Conservation (phyloP, 1,284 basidiomycete species). For the Boletellus deceptivus region DNA sequence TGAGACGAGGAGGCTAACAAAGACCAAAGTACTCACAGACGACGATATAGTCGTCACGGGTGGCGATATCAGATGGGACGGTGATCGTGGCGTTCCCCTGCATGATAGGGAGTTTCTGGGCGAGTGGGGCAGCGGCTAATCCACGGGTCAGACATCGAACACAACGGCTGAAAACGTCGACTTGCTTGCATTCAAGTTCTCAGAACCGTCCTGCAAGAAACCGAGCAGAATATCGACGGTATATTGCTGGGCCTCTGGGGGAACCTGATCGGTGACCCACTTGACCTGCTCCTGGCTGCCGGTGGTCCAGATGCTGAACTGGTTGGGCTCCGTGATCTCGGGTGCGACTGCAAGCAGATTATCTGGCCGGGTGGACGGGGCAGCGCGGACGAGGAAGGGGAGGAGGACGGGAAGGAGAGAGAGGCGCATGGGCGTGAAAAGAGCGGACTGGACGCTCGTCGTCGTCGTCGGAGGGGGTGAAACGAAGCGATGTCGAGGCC, state of each 20-base stretch:
- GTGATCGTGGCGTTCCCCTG: slow-evolving; percentile 33
- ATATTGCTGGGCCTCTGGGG: slow-evolving; percentile 26
- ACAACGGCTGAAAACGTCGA: not conserved
- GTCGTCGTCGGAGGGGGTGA: not conserved
- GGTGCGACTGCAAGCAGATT: slow-evolving; percentile 47
- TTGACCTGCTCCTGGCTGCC: slow-evolving; percentile 39
- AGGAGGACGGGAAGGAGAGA: slow-evolving; percentile 19
- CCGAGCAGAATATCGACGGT: slow-evolving; percentile 41
- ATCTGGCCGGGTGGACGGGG: slow-evolving; percentile 28
- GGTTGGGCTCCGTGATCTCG: slow-evolving; percentile 39
- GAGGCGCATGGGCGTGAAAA: slow-evolving; percentile 5
- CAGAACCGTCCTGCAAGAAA: slow-evolving; percentile 25
- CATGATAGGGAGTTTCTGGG: slow-evolving; percentile 39
- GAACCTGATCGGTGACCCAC: slow-evolving; percentile 42
- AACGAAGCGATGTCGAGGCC: too few species aligned
- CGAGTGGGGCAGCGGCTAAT: slow-evolving; percentile 44
- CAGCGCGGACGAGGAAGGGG: slow-evolving; percentile 23
- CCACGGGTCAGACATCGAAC: slow-evolving; percentile 6
- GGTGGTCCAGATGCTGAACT: slow-evolving; percentile 34
- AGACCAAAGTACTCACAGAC: slow-evolving; percentile 31
- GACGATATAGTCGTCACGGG: slow-evolving; percentile 33
- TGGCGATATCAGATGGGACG: slow-evolving; percentile 35
- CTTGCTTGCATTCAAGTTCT: slow-evolving; percentile 44
- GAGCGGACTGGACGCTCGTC: not conserved
- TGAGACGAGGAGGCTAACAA: slow-evolving; percentile 1